A percentile compares a stretch with the other conserved stretches of the same genome.
Conservation (phyloP, 352 stramenopile genomes). For the Albugo laibachii region DNA sequence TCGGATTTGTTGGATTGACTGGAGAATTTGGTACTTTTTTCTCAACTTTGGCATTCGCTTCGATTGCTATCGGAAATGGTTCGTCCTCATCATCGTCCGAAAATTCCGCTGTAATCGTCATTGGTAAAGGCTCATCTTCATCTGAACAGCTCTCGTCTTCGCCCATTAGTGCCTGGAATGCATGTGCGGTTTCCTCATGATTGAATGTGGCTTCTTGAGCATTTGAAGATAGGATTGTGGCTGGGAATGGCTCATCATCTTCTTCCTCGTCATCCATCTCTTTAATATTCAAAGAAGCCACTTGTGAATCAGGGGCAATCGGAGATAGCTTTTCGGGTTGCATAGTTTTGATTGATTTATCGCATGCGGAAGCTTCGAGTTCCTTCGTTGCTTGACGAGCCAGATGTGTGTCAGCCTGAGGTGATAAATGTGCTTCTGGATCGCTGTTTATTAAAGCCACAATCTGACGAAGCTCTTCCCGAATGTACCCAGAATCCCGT, state of each 20-base stretch:
- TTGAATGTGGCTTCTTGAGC: constrained; percentile 18
- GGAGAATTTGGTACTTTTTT: neutral
- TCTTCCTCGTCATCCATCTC: neutral
- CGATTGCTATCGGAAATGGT: constrained; percentile 9
- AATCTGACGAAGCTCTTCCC: constrained; percentile 44
- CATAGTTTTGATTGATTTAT: constrained; percentile 7
- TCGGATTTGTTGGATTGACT: neutral
- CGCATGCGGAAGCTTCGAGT: constrained; percentile 12
- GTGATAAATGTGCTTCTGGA: constrained; percentile 21
- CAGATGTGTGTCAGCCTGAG: neutral
- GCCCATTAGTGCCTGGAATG: constrained; percentile 55
- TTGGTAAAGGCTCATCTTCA: constrained; percentile 33
- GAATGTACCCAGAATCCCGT: constrained; percentile 34
- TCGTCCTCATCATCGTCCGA: constrained; percentile 17
- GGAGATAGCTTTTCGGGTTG: constrained; percentile 3
- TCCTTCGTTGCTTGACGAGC: too few relatives aligned
- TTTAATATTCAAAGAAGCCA: neutral
- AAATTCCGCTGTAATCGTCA: constrained; percentile 11
- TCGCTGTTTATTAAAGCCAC: constrained; percentile 54
- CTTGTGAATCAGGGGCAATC: neutral
- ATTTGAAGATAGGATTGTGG: constrained; percentile 1
- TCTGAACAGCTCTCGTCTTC: constrained; percentile 34
- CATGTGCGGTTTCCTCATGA: constrained; percentile 32
- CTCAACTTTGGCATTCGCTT: constrained; percentile 4
- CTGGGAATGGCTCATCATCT: neutral